phyloP scores from a whole-genome alignment of 148 eudicot genomes.

The Vaccinium vitisidaea region DNA sequence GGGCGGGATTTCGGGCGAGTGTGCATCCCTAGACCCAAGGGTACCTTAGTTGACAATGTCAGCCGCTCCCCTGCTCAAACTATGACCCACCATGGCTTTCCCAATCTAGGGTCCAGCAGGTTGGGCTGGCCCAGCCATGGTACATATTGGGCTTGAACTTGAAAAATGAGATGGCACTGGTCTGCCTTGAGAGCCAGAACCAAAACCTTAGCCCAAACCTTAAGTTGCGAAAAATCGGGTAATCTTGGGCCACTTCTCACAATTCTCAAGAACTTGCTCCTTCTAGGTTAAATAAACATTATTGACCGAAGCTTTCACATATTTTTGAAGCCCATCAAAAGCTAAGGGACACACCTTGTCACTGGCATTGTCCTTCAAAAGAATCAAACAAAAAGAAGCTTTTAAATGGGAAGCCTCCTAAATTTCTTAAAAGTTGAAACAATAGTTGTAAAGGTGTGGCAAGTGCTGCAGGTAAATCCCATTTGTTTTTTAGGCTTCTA shows the following conservation, averaged over 20 bases:
- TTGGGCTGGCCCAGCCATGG: not conserved
- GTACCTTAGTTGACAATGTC: not conserved
- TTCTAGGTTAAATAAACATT: not conserved
- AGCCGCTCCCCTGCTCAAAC: not conserved
- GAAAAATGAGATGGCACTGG: not conserved
- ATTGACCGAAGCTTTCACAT: not conserved
- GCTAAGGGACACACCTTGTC: not conserved
- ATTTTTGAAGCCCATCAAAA: not conserved
- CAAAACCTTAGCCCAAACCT: not conserved
- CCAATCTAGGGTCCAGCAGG: not conserved
- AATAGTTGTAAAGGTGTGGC: not conserved
- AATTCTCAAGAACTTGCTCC: not conserved
- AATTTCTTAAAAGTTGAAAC: not conserved
- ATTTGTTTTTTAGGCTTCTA: too few species aligned
- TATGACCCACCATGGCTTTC: not conserved
- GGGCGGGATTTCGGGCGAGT: too few species aligned
- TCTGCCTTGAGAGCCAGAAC: not conserved
- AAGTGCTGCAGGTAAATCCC: not conserved
- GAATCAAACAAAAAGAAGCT: slow-evolving; percentile 4
- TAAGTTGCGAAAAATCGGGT: not conserved
- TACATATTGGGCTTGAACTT: not conserved
- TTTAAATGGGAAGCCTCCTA: not conserved
- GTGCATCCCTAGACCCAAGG: not conserved
- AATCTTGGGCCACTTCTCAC: not conserved
- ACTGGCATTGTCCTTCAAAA: too few species aligned